phyloP scores from a whole-genome alignment of 495 filamentous ascomycete genomes.

The Annulohypoxylon bovei region DNA sequence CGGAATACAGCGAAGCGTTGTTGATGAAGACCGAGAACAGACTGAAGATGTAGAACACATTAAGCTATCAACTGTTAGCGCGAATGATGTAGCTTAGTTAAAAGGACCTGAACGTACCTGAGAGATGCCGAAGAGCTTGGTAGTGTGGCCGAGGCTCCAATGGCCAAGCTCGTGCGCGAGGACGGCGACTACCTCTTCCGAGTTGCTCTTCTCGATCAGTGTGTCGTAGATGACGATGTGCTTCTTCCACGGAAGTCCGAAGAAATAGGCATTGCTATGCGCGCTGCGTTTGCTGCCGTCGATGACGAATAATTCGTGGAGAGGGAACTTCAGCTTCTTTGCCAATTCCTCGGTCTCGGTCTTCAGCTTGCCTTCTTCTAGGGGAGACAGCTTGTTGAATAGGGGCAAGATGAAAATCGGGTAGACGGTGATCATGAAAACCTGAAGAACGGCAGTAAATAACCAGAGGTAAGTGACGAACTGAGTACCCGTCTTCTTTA shows the following conservation, averaged over 20 bases:
- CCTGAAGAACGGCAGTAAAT: slow-evolving; percentile 85
- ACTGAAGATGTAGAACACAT: slow-evolving; percentile 96
- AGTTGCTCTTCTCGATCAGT: slow-evolving; percentile 90
- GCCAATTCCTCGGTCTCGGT: slow-evolving; percentile 87
- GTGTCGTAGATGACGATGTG: slow-evolving; percentile 99
- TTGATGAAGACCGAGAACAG: slow-evolving; percentile 97
- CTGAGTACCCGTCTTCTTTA: slow-evolving; percentile 86
- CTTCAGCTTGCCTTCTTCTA: slow-evolving; percentile 87
- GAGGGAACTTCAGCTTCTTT: slow-evolving; percentile 85
- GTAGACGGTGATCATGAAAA: slow-evolving; percentile 95
- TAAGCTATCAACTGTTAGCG: slow-evolving; percentile 57
- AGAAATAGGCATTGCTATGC: slow-evolving; percentile 99
- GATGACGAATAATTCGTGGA: slow-evolving; percentile 91
- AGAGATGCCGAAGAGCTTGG: slow-evolving; percentile 86
- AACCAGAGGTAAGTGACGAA: slow-evolving; percentile 99
- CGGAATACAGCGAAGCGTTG: slow-evolving; percentile 87
- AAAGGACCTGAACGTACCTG: slow-evolving; percentile 67
- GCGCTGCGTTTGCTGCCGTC: slow-evolving; percentile 97
- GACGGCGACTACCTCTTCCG: slow-evolving; percentile 92
- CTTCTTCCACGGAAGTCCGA: slow-evolving; percentile 98
- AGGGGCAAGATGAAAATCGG: slow-evolving; percentile 92
- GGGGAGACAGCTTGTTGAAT: slow-evolving; percentile 97
- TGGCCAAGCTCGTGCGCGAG: slow-evolving; percentile 96
- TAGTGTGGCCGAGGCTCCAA: slow-evolving; percentile 95
- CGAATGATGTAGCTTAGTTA: background rate